Evolutionary conservation across 2,329 filamentous ascomycete genomes (phyloP), one percentile per base, ranked within the genome.

Genomic region (Epichloe amarillans): DNA sequence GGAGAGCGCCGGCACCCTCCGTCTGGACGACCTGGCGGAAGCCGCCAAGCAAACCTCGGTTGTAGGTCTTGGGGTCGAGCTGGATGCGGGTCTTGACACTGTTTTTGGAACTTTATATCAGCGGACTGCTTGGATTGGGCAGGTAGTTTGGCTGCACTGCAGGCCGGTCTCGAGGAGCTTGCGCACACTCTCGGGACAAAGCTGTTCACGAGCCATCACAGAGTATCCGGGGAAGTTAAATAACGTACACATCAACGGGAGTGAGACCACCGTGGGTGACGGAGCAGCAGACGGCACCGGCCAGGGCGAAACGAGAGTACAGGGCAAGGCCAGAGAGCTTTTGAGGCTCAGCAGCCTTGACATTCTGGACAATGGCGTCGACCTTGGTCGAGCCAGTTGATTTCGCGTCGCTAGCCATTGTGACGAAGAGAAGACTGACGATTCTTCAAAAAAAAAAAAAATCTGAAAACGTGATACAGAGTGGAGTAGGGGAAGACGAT

Each of bases 241-340:
- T n/a, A 44, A 87, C 91, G 73, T 93, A 97, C 91, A 98, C 93
- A 86, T 98, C 93, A 72, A 98, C 89, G 67, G 93, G 93, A 62
- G 93, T 98, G 64, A 97, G 83, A 66, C 80, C 86, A 72, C 91
- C 93, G 82, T 98, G 93, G 68, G 93, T 98, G 75, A 97, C 76
- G 63, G 90, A 93, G 75, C 93, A 98, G 84, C 93, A 96, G 78
- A 97, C 76, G 64, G 93, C 93, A 75, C 93, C 93, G 64, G 93
- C 90, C 65, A 98, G 86, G 74, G 93, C 91, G 77, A 96, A 96
- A 73, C 88, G 83, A 64, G 88, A 87, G 84, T 97, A 97, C 63
- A 98, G 87, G 54, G 70, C 75, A 60, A 89, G 4, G 59, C 73
- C 74, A 57, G 66, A 66, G 55, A 70, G 68, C 68, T 72, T 67